phyloP scores from a whole-genome alignment of 345 rosid species.

The Zanthoxylum bungeanum region DNA sequence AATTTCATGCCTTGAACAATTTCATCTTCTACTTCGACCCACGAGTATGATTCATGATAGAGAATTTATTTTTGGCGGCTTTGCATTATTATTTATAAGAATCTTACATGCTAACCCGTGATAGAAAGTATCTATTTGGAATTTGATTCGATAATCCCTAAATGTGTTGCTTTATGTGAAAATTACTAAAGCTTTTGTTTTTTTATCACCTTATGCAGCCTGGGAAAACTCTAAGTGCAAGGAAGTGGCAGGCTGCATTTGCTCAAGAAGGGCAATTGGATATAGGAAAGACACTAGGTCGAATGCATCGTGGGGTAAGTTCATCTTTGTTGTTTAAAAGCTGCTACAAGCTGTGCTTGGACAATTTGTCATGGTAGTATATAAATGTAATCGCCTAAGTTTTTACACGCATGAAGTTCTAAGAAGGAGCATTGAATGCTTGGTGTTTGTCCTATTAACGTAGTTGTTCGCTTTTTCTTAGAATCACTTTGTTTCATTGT shows the following conservation, averaged over 20 bases:
- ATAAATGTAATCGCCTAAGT: not conserved
- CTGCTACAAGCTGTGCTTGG: not conserved
- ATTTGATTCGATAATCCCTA: not conserved
- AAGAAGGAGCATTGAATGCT: not conserved
- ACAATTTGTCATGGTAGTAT: constrained; percentile 3
- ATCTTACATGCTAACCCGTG: not conserved
- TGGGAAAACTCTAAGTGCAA: constrained; percentile 93
- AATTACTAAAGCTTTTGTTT: constrained; percentile 12
- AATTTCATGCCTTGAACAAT: not conserved
- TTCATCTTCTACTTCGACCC: not conserved
- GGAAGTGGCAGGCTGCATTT: constrained; percentile 96
- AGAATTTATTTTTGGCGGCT: not conserved
- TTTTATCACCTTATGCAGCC: constrained; percentile 49
- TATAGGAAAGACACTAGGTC: constrained; percentile 68
- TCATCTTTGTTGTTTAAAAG: constrained; percentile 4
- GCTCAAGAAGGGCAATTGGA: constrained; percentile 71
- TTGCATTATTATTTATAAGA: not conserved
- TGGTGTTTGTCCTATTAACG: not conserved
- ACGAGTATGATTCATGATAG: not conserved
- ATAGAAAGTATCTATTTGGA: not conserved
- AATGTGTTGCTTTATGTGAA: not conserved
- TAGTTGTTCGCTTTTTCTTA: not conserved
- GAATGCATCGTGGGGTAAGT: constrained; percentile 89
- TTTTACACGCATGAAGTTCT: not conserved
- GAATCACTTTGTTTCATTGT: not conserved